Percentiles rank a stretch among this genome's conserved stretches.
These are phyloP conservation scores for Phaeodactylum tricornutum DNA, from an alignment of 108 stramenopile species.

Conservation along the genomic window DNA sequence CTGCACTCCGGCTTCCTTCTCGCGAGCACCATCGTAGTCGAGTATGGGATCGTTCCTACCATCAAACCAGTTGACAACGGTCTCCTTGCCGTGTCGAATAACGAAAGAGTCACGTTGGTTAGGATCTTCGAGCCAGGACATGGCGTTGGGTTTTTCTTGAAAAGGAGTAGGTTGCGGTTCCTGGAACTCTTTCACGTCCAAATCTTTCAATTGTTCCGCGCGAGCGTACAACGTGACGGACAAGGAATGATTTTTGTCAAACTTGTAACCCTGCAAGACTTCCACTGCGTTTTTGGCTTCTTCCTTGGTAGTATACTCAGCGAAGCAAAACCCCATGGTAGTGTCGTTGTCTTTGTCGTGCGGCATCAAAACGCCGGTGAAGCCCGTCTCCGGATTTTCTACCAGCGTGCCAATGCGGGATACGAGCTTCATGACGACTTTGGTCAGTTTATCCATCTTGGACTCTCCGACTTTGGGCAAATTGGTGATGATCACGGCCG, in stretches of 20 bases:
- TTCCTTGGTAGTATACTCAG: conserved; percentile 80
- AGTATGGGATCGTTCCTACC: conserved; percentile 68
- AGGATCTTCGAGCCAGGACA: conserved; percentile 86
- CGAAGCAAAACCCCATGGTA: conserved; percentile 86
- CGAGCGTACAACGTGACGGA: conserved; percentile 68
- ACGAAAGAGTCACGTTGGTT: conserved; percentile 89
- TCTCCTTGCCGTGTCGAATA: conserved; percentile 87
- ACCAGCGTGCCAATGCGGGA: conserved; percentile 57
- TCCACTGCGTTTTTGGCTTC: conserved; percentile 88
- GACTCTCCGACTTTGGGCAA: conserved; percentile 69
- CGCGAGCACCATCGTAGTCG: conserved; percentile 92
- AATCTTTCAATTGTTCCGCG: conserved; percentile 33
- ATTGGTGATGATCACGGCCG: conserved; percentile 69
- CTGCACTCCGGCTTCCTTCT: conserved; percentile 85
- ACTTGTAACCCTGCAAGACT: conserved; percentile 81
- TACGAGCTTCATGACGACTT: conserved; percentile 62
- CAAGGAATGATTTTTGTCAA: conserved; percentile 89
- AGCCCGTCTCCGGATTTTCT: conserved; percentile 30
- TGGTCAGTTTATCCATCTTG: conserved; percentile 70
- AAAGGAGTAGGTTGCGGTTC: conserved; percentile 76
- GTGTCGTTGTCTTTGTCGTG: conserved; percentile 42
- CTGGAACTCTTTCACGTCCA: conserved; percentile 54
- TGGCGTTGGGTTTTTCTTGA: conserved; percentile 79
- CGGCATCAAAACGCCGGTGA: conserved; percentile 53
- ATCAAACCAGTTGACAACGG: conserved; percentile 85